A percentile compares a stretch with the other conserved stretches of the same genome.
These are phyloP conservation scores for Rhodotorula taiwanensis DNA, from an alignment of 768 basidiomycete species.

Conservation along the genomic window DNA sequence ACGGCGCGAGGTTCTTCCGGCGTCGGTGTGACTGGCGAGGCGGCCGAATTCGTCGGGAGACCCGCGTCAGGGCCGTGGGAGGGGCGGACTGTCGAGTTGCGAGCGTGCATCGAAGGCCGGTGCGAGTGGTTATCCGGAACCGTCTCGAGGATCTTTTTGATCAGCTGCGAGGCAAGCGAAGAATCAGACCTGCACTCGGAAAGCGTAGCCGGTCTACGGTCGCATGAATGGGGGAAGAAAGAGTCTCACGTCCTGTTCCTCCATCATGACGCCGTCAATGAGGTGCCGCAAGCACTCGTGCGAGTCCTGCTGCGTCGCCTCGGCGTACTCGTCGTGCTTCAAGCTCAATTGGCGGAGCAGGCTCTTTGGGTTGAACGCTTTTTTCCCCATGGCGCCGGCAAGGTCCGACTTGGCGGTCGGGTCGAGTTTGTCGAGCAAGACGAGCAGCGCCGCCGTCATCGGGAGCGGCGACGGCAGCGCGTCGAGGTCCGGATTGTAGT, in stretches of 20 bases:
- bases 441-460: conserved; percentile 45
- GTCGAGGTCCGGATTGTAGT: conserved; percentile 52
- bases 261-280: conserved; percentile 87
- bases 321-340: conserved; percentile 90
- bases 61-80: not conserved
- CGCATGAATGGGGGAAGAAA: no score
- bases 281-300: conserved; percentile 87
- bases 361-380: conserved; percentile 30
- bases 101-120: conserved; percentile 39
- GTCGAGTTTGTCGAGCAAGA: conserved; percentile 32
- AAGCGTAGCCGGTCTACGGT: not conserved
- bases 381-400: conserved; percentile 16
- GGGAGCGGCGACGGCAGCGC: conserved; percentile 48
- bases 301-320: conserved; percentile 91
- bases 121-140: conserved; percentile 9
- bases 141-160: conserved; percentile 61
- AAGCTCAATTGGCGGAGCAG: conserved; percentile 62
- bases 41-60: no score
- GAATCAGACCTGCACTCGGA: not conserved
- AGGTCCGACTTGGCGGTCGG: not conserved
- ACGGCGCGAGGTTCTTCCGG: not conserved
- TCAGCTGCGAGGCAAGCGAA: conserved; percentile 51
- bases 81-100: conserved; percentile 43
- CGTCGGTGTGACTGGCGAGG: not conserved
- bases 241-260: conserved; percentile 68